Conservation (phyloP, 352 stramenopile species). For the Phytophthora sp. region DNA sequence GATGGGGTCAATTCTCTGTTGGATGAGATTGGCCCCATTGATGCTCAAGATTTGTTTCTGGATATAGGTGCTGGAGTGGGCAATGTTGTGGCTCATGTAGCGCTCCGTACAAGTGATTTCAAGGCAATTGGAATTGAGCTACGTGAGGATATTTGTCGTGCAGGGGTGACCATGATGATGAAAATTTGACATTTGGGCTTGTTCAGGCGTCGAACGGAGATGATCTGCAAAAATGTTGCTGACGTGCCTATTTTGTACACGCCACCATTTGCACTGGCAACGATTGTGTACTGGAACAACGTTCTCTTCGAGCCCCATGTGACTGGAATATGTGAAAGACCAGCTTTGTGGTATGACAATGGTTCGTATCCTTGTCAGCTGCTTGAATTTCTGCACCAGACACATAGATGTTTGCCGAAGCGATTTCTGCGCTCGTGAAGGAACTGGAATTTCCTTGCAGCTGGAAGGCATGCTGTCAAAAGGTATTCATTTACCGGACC, state of each 20-base stretch:
- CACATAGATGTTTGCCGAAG: neutral
- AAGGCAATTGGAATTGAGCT: slow-evolving; percentile 4
- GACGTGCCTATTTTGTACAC: neutral
- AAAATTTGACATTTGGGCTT: neutral
- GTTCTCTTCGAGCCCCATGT: neutral
- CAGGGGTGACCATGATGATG: neutral
- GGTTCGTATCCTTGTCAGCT: slow-evolving; percentile 2
- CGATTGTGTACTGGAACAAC: slow-evolving; percentile 11
- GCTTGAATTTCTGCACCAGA: neutral
- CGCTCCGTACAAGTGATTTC: neutral
- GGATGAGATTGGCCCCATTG: neutral
- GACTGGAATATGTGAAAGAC: slow-evolving; percentile 1
- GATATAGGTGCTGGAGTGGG: slow-evolving; percentile 5
- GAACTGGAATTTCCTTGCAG: neutral
- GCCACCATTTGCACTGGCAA: neutral
- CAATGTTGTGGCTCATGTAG: slow-evolving; percentile 9
- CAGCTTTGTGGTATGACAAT: slow-evolving; percentile 1
- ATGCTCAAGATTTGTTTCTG: neutral
- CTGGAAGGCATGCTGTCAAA: neutral
- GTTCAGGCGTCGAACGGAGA: neutral
- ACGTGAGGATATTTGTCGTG: neutral
- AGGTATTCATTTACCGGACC: neutral
- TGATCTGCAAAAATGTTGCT: neutral
- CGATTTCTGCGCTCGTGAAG: neutral
- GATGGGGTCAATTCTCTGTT: neutral